These are phyloP conservation scores for Gracilariopsis chorda DNA, from an alignment of 23 red algal species.

Conservation along the genomic window DNA sequence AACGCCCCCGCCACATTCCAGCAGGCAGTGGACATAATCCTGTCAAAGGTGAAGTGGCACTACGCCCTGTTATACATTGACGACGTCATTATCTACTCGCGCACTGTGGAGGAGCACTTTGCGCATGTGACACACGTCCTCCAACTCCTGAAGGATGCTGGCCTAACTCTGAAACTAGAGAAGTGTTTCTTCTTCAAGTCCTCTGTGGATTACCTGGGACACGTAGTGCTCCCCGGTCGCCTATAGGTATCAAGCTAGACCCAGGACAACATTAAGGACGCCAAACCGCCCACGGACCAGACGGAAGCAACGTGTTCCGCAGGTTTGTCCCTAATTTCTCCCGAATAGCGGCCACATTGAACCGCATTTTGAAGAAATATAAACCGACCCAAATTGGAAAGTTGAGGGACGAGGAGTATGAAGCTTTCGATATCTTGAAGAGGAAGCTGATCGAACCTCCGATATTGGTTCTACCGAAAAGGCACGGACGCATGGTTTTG, in stretches of 20 bases:
- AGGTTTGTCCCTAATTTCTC: not conserved
- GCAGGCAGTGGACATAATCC: not conserved
- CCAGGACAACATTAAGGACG: not conserved
- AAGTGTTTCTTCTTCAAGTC: not conserved
- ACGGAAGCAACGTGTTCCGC: not conserved
- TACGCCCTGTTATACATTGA: not conserved
- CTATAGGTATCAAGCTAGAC: not conserved
- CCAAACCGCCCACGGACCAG: not conserved
- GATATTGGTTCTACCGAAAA: not conserved
- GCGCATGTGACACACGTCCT: not conserved
- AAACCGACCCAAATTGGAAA: not conserved
- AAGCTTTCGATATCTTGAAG: not conserved
- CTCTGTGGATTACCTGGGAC: not conserved
- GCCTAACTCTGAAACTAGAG: not conserved
- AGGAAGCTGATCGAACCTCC: not conserved
- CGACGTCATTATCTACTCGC: not conserved
- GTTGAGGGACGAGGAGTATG: not conserved
- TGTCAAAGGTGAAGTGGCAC: not conserved
- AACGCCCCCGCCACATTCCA: constrained; percentile 36
- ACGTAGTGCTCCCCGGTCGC: not conserved
- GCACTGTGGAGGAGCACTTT: not conserved
- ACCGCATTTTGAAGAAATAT: not conserved
- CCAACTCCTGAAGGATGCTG: not conserved
- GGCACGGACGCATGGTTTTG: not conserved
- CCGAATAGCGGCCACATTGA: not conserved